Evolutionary conservation across 306 rosid genomes (phyloP).

Genomic region (Abrus precatorius): DNA sequence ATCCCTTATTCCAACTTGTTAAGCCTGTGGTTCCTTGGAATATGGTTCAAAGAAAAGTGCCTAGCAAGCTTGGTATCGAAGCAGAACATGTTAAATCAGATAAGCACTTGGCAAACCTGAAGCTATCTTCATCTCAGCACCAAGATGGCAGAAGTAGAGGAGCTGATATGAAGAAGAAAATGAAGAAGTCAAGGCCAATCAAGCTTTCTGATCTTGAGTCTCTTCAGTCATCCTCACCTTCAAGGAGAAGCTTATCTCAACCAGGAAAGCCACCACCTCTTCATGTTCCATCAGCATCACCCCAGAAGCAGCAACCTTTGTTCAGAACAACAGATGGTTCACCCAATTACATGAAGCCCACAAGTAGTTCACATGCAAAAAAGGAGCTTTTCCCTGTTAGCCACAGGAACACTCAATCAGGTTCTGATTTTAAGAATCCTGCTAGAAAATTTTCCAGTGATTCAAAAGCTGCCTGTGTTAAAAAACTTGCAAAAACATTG

Average conservation of each 20-base stretch:
- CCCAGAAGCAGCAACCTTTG: conserved; percentile 57
- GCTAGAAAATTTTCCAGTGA: conserved; percentile 46
- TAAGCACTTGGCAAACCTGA: conserved; percentile 59
- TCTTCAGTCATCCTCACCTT: conserved; percentile 57
- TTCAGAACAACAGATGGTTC: conserved; percentile 57
- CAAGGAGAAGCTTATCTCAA: conserved; percentile 51
- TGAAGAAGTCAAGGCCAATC: conserved; percentile 75
- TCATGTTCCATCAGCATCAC: conserved; percentile 47
- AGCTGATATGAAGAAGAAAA: conserved; percentile 85
- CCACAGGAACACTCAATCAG: conserved; percentile 54
- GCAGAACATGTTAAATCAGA: conserved; percentile 69
- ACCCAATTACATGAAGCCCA: conserved; percentile 97
- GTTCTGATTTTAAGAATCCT: conserved; percentile 54
- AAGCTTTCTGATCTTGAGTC: conserved; percentile 71
- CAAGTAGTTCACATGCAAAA: conserved; percentile 87
- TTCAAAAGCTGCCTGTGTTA: conserved; percentile 51
- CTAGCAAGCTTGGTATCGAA: conserved; percentile 73
- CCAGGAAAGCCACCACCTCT: conserved; percentile 68
- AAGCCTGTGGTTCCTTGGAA: conserved; percentile 51
- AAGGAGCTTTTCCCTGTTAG: conserved; percentile 75
- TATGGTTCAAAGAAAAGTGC: conserved; percentile 88
- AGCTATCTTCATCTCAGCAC: conserved; percentile 59
- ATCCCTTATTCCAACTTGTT: conserved; percentile 30
- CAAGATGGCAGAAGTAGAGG: conserved; percentile 76
- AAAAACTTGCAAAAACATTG: conserved; percentile 57